Conservation (phyloP, 805 yeast genomes). For the Naumovozyma dairenensis region DNA sequence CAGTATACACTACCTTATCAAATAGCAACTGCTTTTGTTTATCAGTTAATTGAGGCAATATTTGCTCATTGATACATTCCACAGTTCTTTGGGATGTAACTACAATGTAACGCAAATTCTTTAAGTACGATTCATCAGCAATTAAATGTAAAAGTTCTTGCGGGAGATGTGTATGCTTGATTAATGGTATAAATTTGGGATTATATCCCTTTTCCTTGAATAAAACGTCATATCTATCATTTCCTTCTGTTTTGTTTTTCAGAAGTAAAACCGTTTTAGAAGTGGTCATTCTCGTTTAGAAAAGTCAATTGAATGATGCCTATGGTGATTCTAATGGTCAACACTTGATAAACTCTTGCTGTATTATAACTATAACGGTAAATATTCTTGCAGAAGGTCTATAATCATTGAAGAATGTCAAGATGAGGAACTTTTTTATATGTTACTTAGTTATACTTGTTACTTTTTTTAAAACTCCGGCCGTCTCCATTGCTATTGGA, state of each 20-base stretch:
- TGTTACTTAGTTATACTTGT: no score
- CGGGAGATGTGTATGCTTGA: constrained; percentile 49
- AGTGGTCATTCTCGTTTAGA: neutral
- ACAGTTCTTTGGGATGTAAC: constrained; percentile 90
- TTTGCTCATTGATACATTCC: constrained; percentile 51
- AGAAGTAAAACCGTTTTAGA: constrained; percentile 38
- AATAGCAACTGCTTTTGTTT: constrained; percentile 26
- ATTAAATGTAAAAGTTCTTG: constrained; percentile 37
- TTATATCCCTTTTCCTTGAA: constrained; percentile 31
- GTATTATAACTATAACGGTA: no score
- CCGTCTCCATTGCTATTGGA: no score
- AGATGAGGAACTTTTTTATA: no score
- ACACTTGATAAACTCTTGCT: no score
- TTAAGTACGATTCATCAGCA: constrained; percentile 33
- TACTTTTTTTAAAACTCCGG: no score
- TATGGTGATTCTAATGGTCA: no score
- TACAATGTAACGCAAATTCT: constrained; percentile 43
- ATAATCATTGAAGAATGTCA: no score
- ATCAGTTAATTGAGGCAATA: constrained; percentile 22
- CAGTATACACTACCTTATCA: constrained; percentile 61
- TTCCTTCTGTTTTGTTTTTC: constrained; percentile 62
- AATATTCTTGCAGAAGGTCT: no score
- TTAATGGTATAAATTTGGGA: constrained; percentile 60
- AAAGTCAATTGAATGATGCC: no score
- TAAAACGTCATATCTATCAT: constrained; percentile 51